Base-by-base conservation (phyloP, 768 basidiomycete genomes). In the Kockovaella imperatae region DNA sequence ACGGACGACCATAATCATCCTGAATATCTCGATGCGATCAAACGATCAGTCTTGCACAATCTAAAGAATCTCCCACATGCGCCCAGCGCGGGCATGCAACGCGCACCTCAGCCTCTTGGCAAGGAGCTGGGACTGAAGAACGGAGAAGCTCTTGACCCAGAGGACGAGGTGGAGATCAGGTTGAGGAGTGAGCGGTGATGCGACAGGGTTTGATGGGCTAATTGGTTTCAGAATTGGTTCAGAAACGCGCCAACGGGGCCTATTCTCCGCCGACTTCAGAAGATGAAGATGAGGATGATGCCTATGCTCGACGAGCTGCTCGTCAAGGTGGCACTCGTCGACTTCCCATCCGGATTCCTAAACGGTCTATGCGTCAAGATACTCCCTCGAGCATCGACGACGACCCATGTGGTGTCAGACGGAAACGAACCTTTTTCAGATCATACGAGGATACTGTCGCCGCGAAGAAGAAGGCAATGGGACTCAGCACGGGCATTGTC, bases 1-100 rank as follows among this genome's bases (percentile, higher is more conserved):
- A 87, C 93, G 85, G 90, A 95, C 52, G 88, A 97, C 62, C 73
- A 86, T 60, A 99, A 97, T 66, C 71, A 83, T 50, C 79, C 78
- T 54, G 84, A 91, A 8, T 84, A 86, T 24, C 72, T 97, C 28
- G 83, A 93, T 49, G 77, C 76, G 59, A 83, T 91, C 45, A 79
- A 83, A 83, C 54, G 72, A 69, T 67, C 74, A 41, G 72, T 79
- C 49, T 66, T 83, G 35, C 75, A 79, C 38, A 77, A 79, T 35
- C 73, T 86, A 3, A 73, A 77, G 18, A 76, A 79, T 54, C 67
- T 86, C 35, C 78, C 78, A 3, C 77, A 79, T 47, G 87, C 86
- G 0, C 95, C 95, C 1, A 87, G 87, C 4, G 87, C 87, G 0
- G 82, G 80, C 36, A 79, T 93, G 76, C 87, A 90, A 20, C 81